These are phyloP conservation scores for Xylaria scruposa DNA, from an alignment of 495 filamentous ascomycete genomes.

Conservation along the genomic window DNA sequence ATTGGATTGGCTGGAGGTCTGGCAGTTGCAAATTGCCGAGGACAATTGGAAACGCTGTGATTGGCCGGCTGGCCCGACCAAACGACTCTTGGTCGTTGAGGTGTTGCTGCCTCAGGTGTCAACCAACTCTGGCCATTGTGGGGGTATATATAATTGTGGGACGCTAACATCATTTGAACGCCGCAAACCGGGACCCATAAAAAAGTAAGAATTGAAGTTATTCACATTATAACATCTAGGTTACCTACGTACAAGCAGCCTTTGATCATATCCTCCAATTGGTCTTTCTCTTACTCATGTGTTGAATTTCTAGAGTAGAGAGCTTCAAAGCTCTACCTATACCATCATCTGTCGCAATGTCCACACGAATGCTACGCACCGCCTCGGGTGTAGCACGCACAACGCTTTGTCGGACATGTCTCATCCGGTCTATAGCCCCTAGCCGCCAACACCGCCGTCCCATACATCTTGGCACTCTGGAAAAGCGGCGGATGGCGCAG, in stretches of 20 bases:
- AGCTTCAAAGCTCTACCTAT: conserved; percentile 11
- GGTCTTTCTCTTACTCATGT: not conserved
- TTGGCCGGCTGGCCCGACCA: conserved; percentile 20
- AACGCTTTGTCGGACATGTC: conserved; percentile 36
- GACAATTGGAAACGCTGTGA: conserved; percentile 27
- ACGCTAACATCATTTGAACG: too few relatives aligned
- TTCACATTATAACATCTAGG: not conserved
- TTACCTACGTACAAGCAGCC: not conserved
- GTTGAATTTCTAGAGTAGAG: not conserved
- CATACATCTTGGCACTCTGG: conserved; percentile 47
- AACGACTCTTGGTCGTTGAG: not conserved
- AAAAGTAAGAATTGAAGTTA: conserved; percentile 19
- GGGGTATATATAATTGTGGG: not conserved
- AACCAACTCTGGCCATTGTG: not conserved
- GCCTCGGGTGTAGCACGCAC: conserved; percentile 20
- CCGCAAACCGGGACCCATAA: not conserved
- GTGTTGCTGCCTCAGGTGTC: not conserved
- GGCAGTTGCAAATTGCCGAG: conserved; percentile 29
- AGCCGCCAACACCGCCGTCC: conserved; percentile 26
- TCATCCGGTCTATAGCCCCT: conserved; percentile 30
- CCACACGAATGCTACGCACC: conserved; percentile 9
- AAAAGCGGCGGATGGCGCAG: conserved; percentile 61
- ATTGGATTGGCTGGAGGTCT: not conserved
- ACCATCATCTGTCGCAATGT: conserved; percentile 21
- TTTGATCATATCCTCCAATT: not conserved